Evolutionary conservation across 345 rosid genomes (phyloP), one percentile per base, ranked within the genome.

Genomic region (Kernera saxatilis): DNA sequence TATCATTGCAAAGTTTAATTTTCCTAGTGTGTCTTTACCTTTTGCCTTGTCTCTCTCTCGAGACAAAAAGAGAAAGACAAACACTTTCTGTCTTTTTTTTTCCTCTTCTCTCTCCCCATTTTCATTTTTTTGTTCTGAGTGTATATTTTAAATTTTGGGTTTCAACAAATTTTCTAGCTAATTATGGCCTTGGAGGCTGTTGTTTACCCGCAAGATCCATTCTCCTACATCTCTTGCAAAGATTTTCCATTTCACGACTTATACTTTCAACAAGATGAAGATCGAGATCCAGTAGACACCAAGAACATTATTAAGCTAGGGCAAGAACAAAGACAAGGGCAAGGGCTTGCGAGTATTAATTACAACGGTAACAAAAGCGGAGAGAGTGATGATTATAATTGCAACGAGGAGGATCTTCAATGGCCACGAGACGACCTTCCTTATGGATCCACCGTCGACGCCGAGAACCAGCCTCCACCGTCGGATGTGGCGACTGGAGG

Each of bases 131-230:
- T 27, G 6, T 32, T 46, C 23, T 21, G n/a, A 30, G 53, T 65
- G 33, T 26, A 40, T 61, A 40, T 37, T 40, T 23, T 53, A 18
- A 60, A 40, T 74, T n/a, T n/a, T n/a, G n/a, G n/a, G n/a, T n/a
- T 41, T 69, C 57, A 26, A 53, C 30, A n/a, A 53, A 25, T 5
- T 21, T 62, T 10, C 25, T 27, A 37, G 26, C 43, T 62, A 77
- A 58, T 56, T 19, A 88, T 92, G 98, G 93, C 93, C 22, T 79
- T 89, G 45, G 80, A 77, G 64, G 86, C 96, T 19, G 85, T 86
- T 45, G 89, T 89, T 56, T 89, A 82, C 81, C 81, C 90, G 17
- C 86, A 82, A 80, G 90, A 86, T 60, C 86, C 91, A 9, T 87
- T 87, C 74, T 26, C 67, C 41, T 84, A 78, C 76, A 62, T 63